A percentile compares a stretch with the other conserved stretches of the same genome.
These are phyloP conservation scores for Poa pratensis DNA, from an alignment of 176 grass and related monocot genomes.

Conservation along the genomic window DNA sequence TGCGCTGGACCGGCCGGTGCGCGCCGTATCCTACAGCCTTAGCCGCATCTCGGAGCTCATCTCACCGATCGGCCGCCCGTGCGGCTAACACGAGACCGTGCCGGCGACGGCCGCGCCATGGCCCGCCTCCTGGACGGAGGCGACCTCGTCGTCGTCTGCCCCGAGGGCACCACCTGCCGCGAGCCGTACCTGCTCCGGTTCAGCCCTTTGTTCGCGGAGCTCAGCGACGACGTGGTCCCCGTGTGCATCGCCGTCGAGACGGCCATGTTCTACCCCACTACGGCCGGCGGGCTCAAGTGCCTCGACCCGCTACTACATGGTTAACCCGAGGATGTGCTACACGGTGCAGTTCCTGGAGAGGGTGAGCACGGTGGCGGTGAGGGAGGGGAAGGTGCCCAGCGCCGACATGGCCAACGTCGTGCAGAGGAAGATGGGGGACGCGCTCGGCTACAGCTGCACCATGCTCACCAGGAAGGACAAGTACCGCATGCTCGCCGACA, in stretches of 20 bases:
- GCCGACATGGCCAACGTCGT: constrained; percentile 62
- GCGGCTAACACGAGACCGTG: constrained; percentile 49
- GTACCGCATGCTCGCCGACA: constrained; percentile 78
- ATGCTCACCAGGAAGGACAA: constrained; percentile 82
- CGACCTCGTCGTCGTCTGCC: constrained; percentile 64
- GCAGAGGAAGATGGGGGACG: constrained; percentile 61
- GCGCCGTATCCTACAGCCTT: constrained; percentile 70
- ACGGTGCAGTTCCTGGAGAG: constrained; percentile 57
- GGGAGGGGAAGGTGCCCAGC: constrained; percentile 5
- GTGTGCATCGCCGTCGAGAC: constrained; percentile 57
- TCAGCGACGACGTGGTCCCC: constrained; percentile 61
- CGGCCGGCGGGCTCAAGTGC: constrained; percentile 67
- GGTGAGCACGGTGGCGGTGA: constrained; percentile 41
- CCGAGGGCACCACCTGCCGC: constrained; percentile 81
- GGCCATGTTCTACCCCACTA: constrained; percentile 78
- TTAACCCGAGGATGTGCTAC: constrained; percentile 61
- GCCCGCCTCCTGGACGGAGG: constrained; percentile 40
- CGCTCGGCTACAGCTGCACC: constrained; percentile 66
- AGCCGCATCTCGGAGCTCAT: constrained; percentile 58
- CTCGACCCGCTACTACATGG: constrained; percentile 69
- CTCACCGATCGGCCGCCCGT: constrained; percentile 61
- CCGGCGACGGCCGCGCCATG: constrained; percentile 46
- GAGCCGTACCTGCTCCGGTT: constrained; percentile 78
- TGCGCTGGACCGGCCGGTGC: constrained; percentile 46
- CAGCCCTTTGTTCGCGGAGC: constrained; percentile 73